Conservation (phyloP, 2,329 filamentous ascomycete species). For the Xylaria sp. region DNA sequence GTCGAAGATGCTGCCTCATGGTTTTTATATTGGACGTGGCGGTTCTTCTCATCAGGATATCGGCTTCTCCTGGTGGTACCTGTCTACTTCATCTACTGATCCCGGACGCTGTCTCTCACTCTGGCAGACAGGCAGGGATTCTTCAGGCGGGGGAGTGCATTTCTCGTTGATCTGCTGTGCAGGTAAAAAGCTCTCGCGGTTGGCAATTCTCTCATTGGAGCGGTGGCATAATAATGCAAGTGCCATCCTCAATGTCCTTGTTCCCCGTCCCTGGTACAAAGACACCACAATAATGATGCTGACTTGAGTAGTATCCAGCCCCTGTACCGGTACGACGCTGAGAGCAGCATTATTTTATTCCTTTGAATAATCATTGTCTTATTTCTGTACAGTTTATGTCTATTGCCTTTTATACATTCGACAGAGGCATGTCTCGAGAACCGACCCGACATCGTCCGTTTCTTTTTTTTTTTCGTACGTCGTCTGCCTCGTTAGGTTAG, state of each 20-base stretch:
- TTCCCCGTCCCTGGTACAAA: background rate
- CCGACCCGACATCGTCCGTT: background rate
- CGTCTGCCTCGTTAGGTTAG: background rate
- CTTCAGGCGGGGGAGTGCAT: background rate
- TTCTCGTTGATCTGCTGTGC: background rate
- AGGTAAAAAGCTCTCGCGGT: background rate
- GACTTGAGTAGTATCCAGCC: background rate
- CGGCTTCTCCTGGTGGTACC: background rate
- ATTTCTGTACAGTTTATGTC: background rate
- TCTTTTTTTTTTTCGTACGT: background rate
- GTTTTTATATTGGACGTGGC: background rate
- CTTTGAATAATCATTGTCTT: background rate
- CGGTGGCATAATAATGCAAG: background rate
- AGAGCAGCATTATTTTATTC: background rate
- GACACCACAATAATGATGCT: background rate
- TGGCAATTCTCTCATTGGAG: background rate
- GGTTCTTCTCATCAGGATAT: background rate
- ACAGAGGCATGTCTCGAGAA: background rate
- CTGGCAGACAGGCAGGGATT: background rate
- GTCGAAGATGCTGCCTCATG: background rate
- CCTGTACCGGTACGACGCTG: background rate
- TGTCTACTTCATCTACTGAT: background rate
- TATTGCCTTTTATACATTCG: background rate
- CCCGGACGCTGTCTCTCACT: background rate
- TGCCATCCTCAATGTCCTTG: background rate